Evolutionary conservation across 139 green algal species (phyloP).

Genomic region (Tetraselmis chui): DNA sequence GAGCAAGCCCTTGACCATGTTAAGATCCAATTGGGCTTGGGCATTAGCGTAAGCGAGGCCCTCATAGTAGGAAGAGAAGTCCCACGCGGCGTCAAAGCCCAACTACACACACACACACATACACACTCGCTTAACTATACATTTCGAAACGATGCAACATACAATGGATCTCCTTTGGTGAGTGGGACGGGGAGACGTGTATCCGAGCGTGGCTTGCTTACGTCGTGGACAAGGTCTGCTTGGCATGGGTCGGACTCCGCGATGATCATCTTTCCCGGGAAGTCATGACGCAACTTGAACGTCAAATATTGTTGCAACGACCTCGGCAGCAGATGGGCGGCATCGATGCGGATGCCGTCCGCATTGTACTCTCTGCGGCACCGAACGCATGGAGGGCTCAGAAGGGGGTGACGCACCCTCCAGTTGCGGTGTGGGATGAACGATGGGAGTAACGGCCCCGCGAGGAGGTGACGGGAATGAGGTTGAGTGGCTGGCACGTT

Average conservation of each 20-base stretch:
- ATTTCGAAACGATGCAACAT: no score
- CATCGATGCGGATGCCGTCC: conserved; percentile 37
- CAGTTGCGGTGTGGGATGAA: no score
- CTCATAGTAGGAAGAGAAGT: conserved; percentile 24
- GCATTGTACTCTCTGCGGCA: not conserved
- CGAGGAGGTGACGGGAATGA: not conserved
- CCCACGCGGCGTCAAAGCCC: not conserved
- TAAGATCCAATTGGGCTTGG: not conserved
- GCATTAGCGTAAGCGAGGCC: conserved; percentile 17
- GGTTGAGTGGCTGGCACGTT: no score
- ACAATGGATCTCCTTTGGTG: no score
- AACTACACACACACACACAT: no score
- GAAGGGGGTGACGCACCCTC: no score
- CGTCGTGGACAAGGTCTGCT: conserved; percentile 10
- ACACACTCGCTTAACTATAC: no score
- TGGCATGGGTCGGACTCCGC: conserved; percentile 27
- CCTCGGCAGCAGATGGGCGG: conserved; percentile 28
- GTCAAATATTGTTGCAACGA: conserved; percentile 21
- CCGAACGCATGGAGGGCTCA: no score
- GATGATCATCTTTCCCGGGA: conserved; percentile 30
- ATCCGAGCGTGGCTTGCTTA: no score
- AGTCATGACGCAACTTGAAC: conserved; percentile 6
- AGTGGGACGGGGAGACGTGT: no score
- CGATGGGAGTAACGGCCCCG: not conserved
- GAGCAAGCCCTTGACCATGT: conserved; percentile 17